Base-by-base conservation (phyloP, 208 protist genomes). In the Crithidia bombi region DNA sequence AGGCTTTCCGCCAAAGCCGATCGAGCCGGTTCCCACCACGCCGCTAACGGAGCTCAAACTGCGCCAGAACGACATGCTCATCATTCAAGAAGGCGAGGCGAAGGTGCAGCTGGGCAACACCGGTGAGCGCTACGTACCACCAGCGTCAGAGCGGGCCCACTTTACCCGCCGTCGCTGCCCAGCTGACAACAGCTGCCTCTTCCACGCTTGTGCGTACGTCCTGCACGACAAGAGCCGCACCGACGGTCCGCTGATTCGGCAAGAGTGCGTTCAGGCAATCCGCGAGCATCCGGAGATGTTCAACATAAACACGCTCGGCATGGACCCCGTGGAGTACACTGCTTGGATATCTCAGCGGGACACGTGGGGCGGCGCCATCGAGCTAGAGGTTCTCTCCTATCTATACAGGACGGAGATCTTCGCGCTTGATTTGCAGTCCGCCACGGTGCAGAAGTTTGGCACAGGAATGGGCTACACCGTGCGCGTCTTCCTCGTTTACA, bases 171-270 rank as follows among this genome's bases (percentile, higher is more conserved):
- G 96, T 15, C 67, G 82, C 21, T 95, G 96, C 47, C 91, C 94
- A 1, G 82, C 84, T n/a, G 96, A 98, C 70, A 98, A 98, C 73
- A 96, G 88, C 17, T 98, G 97, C 67, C 79, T 98, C 5, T 98
- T 98, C 65, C 95, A 98, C 69, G 85, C 92, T 15, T 87, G 89
- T 36, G 92, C 92, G 11, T 98, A 98, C 80, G 83, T 97, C 12
- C 75, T 98, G 59, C 78, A 90, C 46, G 65, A 96, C 71, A 91
- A 93, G 76, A 94, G 79, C 63, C 81, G 87, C 46, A 84, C 69
- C 21, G 86, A 91, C 39, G 89, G 86, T 9, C 77, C 81, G 15
- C 32, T 68, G 67, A 74, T 98, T 49, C 81, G 96, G 12, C 65
- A 93, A 57, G 67, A 96, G 65, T 97, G 94, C 57, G 86, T 94